phyloP scores from a whole-genome alignment of 441 rosid genomes.

The Pelargonium fulgidum region DNA sequence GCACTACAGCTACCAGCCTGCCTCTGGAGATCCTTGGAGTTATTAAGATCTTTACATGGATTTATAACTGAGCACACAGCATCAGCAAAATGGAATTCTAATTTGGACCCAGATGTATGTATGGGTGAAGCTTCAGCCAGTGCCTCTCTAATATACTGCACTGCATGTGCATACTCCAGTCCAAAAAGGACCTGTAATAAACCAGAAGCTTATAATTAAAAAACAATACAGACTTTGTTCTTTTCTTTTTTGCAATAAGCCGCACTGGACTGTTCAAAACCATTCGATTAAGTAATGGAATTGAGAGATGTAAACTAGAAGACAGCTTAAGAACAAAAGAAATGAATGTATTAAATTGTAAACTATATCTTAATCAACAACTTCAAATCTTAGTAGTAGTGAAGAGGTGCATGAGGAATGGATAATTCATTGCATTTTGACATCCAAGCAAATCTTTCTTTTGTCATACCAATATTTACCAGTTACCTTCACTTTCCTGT shows the following conservation, averaged over 20 bases:
- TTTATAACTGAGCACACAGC: conserved; percentile 41
- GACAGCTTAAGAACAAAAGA: background rate
- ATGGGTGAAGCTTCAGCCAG: conserved; percentile 28
- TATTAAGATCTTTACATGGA: conserved; percentile 39
- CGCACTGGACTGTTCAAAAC: background rate
- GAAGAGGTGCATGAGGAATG: background rate
- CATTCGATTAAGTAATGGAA: background rate
- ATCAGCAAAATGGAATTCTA: conserved; percentile 42
- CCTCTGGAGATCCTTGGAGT: conserved; percentile 23
- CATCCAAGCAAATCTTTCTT: background rate
- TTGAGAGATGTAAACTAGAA: background rate
- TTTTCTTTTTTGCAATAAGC: too few relatives aligned
- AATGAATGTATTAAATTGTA: background rate
- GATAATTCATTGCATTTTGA: background rate
- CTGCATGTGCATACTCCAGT: conserved; percentile 66
- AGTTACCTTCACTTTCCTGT: too few relatives aligned
- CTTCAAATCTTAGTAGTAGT: background rate
- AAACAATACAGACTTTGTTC: too few relatives aligned
- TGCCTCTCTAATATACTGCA: conserved; percentile 44
- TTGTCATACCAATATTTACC: too few relatives aligned
- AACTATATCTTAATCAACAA: background rate
- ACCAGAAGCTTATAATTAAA: background rate
- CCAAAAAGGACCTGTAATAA: conserved; percentile 67
- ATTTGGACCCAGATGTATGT: conserved; percentile 17
- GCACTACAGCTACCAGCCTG: conserved; percentile 18